Conservation (phyloP, 2,329 filamentous ascomycete genomes). For the Colletotrichum limetticola region DNA sequence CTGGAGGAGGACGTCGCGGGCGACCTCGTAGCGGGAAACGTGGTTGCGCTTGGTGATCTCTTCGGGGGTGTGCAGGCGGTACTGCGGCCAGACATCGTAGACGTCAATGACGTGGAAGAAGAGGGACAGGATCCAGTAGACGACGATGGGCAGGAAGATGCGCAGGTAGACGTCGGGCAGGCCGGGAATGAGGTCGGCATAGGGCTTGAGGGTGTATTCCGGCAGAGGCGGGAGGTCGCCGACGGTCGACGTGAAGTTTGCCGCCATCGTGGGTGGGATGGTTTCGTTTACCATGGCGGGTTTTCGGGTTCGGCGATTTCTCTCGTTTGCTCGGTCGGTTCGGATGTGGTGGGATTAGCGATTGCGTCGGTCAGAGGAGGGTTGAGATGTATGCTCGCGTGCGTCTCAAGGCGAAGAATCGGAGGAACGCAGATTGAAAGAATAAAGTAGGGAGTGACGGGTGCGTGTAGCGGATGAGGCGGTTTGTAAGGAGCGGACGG, state of each 20-base stretch:
- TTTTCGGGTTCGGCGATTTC: not conserved
- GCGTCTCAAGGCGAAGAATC: not conserved
- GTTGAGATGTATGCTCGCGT: not conserved
- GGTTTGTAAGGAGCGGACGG: constrained; percentile 1
- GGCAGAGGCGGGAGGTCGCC: constrained; percentile 86
- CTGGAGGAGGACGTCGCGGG: constrained; percentile 91
- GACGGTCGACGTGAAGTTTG: constrained; percentile 64
- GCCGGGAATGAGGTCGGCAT: constrained; percentile 78
- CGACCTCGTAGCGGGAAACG: constrained; percentile 84
- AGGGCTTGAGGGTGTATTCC: constrained; percentile 77
- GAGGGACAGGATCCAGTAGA: constrained; percentile 89
- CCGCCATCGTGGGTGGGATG: constrained; percentile 45
- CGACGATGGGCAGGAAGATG: constrained; percentile 79
- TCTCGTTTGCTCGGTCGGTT: not conserved
- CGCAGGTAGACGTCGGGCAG: constrained; percentile 85
- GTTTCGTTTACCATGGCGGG: constrained; percentile 54
- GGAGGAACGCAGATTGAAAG: not conserved
- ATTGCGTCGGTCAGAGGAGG: not conserved
- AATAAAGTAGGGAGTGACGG: not conserved
- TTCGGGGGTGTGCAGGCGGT: constrained; percentile 93
- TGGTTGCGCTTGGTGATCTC: constrained; percentile 90
- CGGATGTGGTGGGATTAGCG: not conserved
- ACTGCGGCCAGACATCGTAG: constrained; percentile 87
- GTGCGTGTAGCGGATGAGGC: not conserved
- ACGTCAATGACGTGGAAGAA: constrained; percentile 90